Conservation (phyloP, 495 filamentous ascomycete genomes). For the Paragyromitra xinjiangensis region DNA sequence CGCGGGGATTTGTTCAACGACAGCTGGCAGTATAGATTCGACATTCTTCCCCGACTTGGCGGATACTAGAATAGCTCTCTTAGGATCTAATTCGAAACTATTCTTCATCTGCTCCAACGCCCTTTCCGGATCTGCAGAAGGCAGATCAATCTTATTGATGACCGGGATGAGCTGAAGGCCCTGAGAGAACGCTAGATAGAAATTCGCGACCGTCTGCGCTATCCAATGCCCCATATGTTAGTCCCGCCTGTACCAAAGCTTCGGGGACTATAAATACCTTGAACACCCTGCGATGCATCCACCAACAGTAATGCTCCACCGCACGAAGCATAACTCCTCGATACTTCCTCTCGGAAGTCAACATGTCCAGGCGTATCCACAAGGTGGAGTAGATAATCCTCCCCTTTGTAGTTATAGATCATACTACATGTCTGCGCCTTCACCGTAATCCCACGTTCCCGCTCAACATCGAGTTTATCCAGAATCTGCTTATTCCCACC, state of each 20-base stretch:
- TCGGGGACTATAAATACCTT: constrained; percentile 43
- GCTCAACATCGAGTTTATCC: constrained; percentile 95
- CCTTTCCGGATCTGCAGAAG: constrained; percentile 82
- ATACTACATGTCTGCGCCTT: constrained; percentile 99
- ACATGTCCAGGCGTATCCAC: constrained; percentile 98
- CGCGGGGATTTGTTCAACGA: constrained; percentile 83
- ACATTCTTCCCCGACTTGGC: constrained; percentile 95
- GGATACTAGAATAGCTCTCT: constrained; percentile 82
- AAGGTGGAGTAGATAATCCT: constrained; percentile 91
- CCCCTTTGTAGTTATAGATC: constrained; percentile 82
- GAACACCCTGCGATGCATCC: constrained; percentile 67
- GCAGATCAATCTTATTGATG: constrained; percentile 94
- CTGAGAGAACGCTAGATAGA: constrained; percentile 95
- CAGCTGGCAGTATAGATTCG: constrained; percentile 77
- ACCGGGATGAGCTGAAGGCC: constrained; percentile 86
- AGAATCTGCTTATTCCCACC: constrained; percentile 93
- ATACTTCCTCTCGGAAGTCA: constrained; percentile 95
- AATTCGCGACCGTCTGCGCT: constrained; percentile 79
- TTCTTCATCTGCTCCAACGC: constrained; percentile 84
- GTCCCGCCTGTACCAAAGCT: not conserved
- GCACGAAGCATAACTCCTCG: constrained; percentile 91
- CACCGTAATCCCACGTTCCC: constrained; percentile 95
- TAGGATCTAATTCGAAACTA: constrained; percentile 86
- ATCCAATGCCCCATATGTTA: constrained; percentile 23
- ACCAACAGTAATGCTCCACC: constrained; percentile 92